Conservation (phyloP, 2,329 filamentous ascomycete species). For the Botrytis cinerea region DNA sequence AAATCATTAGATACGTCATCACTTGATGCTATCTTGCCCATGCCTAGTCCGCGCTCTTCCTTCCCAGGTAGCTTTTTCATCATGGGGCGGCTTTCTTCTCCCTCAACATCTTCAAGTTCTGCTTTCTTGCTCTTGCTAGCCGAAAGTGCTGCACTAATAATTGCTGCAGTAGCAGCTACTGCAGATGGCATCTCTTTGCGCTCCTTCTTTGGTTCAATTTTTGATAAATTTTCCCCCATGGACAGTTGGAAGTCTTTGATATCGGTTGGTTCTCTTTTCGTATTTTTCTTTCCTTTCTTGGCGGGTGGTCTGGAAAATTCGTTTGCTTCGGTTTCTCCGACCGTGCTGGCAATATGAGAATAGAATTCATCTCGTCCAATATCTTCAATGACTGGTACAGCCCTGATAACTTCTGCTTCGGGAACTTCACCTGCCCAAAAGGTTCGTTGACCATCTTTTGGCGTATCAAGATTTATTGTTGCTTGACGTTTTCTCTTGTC, state of each 20-base stretch:
- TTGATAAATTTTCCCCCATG: slow-evolving; percentile 21
- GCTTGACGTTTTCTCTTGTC: slow-evolving; percentile 41
- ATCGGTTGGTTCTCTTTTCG: slow-evolving; percentile 37
- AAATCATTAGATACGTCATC: slow-evolving; percentile 51
- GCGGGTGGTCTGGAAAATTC: slow-evolving; percentile 36
- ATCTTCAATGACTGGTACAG: slow-evolving; percentile 37
- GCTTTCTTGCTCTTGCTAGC: slow-evolving; percentile 22
- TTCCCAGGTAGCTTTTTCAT: slow-evolving; percentile 43
- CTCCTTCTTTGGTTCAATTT: slow-evolving; percentile 32
- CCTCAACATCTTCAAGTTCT: slow-evolving; percentile 35
- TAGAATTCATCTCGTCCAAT: slow-evolving; percentile 39
- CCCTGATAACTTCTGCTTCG: slow-evolving; percentile 37
- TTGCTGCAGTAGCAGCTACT: slow-evolving; percentile 30
- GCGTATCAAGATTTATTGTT: slow-evolving; percentile 27
- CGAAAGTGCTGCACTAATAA: slow-evolving; percentile 31
- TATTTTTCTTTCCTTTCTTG: slow-evolving; percentile 47
- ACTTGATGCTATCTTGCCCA: slow-evolving; percentile 45
- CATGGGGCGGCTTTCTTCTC: slow-evolving; percentile 44
- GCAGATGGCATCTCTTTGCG: slow-evolving; percentile 31
- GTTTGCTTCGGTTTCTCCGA: slow-evolving; percentile 32
- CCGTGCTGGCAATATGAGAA: slow-evolving; percentile 38
- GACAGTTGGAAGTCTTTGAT: slow-evolving; percentile 24
- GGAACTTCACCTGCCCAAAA: slow-evolving; percentile 41
- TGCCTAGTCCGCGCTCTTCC: slow-evolving; percentile 44
- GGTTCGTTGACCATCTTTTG: slow-evolving; percentile 29